These are phyloP conservation scores for Cladosporium sp. DNA, from an alignment of 2,329 filamentous ascomycete species.

Conservation along the genomic window DNA sequence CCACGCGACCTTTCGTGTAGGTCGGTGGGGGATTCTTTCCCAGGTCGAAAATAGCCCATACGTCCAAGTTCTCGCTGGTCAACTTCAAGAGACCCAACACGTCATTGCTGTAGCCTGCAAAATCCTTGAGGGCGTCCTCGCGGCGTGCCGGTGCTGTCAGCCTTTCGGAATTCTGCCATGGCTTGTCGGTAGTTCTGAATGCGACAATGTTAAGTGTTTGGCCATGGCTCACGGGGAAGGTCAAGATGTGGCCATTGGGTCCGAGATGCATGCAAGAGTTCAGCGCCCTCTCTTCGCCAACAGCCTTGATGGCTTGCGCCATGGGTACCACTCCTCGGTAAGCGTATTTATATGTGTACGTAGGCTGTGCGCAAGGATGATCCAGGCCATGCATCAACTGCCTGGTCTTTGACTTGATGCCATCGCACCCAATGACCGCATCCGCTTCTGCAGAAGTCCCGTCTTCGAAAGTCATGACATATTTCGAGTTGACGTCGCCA, in stretches of 20 bases:
- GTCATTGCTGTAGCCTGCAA: conserved; percentile 44
- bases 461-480: conserved; percentile 40
- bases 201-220: conserved; percentile 59
- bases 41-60: conserved; percentile 25
- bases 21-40: conserved; percentile 32
- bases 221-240: conserved; percentile 61
- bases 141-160: conserved; percentile 40
- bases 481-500: conserved; percentile 24
- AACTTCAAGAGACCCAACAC: conserved; percentile 42
- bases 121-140: conserved; percentile 44
- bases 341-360: conserved; percentile 60
- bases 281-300: conserved; percentile 31
- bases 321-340: conserved; percentile 64
- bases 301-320: conserved; percentile 31
- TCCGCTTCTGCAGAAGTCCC: conserved; percentile 32
- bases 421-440: conserved; percentile 31
- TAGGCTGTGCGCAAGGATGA: conserved; percentile 47
- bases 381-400: conserved; percentile 30
- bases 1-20: conserved; percentile 40
- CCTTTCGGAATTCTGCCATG: conserved; percentile 7
- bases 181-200: conserved; percentile 42
- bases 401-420: conserved; percentile 51
- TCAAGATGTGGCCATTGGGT: conserved; percentile 58
- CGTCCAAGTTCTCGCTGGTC: conserved; percentile 28
- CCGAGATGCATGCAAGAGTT: conserved; percentile 43